Percentiles rank a stretch among this genome's conserved stretches.
Conservation (phyloP, 73 alveolate species). For the Paramecium tetraurelia region DNA sequence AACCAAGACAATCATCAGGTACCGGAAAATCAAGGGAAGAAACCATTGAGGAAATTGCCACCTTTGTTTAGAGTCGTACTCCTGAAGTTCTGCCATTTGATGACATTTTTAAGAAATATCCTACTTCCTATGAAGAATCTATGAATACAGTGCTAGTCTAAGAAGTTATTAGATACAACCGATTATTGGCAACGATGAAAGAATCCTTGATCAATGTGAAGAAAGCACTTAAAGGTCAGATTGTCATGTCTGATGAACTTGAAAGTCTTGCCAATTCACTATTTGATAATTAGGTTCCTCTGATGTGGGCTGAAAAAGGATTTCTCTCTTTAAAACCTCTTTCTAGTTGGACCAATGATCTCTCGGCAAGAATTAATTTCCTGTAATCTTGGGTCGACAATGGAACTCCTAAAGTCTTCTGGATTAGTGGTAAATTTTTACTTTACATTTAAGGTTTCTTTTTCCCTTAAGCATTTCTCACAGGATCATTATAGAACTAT, state of each 20-base stretch:
- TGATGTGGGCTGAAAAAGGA: slow-evolving; percentile 84
- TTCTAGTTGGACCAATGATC: slow-evolving; percentile 82
- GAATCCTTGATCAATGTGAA: slow-evolving; percentile 82
- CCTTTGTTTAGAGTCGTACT: slow-evolving; percentile 80
- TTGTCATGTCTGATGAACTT: slow-evolving; percentile 87
- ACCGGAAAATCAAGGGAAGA: slow-evolving; percentile 95
- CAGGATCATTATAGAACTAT: slow-evolving; percentile 92
- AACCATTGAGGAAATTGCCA: slow-evolving; percentile 87
- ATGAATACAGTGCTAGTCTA: slow-evolving; percentile 98
- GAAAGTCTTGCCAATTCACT: slow-evolving; percentile 79
- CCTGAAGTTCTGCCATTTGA: slow-evolving; percentile 94
- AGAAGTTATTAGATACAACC: slow-evolving; percentile 96
- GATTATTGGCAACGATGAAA: slow-evolving; percentile 87
- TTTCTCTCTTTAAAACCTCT: slow-evolving; percentile 84
- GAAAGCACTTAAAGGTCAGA: slow-evolving; percentile 83
- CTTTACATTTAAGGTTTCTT: slow-evolving; percentile 61
- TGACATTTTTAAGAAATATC: slow-evolving; percentile 84
- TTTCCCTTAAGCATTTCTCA: slow-evolving; percentile 97
- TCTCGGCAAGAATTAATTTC: slow-evolving; percentile 78
- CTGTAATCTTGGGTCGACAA: slow-evolving; percentile 82
- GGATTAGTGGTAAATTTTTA: slow-evolving; percentile 55
- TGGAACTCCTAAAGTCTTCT: slow-evolving; percentile 84
- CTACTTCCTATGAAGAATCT: slow-evolving; percentile 92
- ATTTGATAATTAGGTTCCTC: slow-evolving; percentile 84
- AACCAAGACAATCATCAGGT: slow-evolving; percentile 92